A percentile compares a stretch with the other conserved stretches of the same genome.
These are phyloP conservation scores for Pluteus cervinus DNA, from an alignment of 768 basidiomycete species.

Conservation along the genomic window DNA sequence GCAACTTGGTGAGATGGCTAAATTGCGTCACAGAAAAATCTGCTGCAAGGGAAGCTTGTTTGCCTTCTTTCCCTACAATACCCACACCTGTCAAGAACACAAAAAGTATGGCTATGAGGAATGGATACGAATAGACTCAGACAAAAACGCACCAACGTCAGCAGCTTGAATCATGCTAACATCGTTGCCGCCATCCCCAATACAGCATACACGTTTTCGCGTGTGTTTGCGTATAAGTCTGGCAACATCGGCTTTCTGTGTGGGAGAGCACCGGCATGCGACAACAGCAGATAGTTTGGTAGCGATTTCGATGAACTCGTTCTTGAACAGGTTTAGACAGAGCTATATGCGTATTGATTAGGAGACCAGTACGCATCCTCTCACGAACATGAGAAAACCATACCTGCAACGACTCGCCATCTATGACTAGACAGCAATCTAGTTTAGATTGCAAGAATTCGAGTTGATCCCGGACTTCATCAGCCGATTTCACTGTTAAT, in stretches of 20 bases:
- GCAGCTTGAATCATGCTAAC: constrained; percentile 99
- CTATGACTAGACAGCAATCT: constrained; percentile 97
- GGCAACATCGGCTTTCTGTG: constrained; percentile 98
- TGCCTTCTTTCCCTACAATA: constrained; percentile 98
- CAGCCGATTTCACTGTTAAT: constrained; percentile 72
- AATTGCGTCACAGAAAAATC: constrained; percentile 99
- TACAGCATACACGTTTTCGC: constrained; percentile 95
- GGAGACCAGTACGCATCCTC: not conserved
- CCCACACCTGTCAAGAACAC: constrained; percentile 63
- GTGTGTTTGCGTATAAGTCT: constrained; percentile 86
- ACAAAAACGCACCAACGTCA: constrained; percentile 80
- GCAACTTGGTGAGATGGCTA: constrained; percentile 89
- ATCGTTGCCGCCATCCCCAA: constrained; percentile 98
- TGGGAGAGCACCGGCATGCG: constrained; percentile 96
- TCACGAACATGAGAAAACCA: constrained; percentile 9
- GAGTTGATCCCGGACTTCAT: constrained; percentile 79
- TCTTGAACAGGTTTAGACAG: constrained; percentile 83
- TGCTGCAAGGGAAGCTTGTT: constrained; percentile 97
- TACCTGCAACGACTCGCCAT: constrained; percentile 94
- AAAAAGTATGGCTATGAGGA: not conserved
- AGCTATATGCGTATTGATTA: constrained; percentile 46
- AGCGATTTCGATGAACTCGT: constrained; percentile 93
- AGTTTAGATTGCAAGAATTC: constrained; percentile 93
- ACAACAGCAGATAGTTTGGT: constrained; percentile 96
- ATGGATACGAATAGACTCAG: not conserved